These are phyloP conservation scores for Hymenoscyphus linearis DNA, from an alignment of 2,329 filamentous ascomycete genomes.

Conservation along the genomic window DNA sequence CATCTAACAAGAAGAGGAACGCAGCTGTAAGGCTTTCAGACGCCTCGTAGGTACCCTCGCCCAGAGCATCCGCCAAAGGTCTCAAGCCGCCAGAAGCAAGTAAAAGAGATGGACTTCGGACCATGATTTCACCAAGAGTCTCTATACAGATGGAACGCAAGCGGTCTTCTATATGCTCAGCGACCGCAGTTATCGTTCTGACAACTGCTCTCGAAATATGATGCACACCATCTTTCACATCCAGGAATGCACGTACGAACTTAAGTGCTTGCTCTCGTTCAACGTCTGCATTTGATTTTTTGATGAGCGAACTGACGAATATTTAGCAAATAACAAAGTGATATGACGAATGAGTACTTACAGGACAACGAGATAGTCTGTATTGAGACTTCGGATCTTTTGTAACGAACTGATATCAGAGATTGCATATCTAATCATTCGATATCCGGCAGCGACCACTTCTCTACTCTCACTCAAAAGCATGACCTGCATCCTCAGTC, in stretches of 20 bases:
- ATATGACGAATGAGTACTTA: slow-evolving; percentile 30
- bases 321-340: slow-evolving; percentile 16
- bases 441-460: slow-evolving; percentile 89
- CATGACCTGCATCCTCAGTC: slow-evolving; percentile 90
- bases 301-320: slow-evolving; percentile 66
- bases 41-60: slow-evolving; percentile 86
- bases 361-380: slow-evolving; percentile 85
- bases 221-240: slow-evolving; percentile 85
- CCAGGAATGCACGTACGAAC: slow-evolving; percentile 89
- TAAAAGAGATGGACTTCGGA: slow-evolving; percentile 76
- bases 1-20: slow-evolving; percentile 86
- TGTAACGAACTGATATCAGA: slow-evolving; percentile 85
- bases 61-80: slow-evolving; percentile 84
- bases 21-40: slow-evolving; percentile 82
- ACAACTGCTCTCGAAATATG: slow-evolving; percentile 86
- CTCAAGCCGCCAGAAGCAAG: slow-evolving; percentile 79
- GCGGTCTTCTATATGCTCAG: slow-evolving; percentile 66
- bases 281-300: slow-evolving; percentile 94
- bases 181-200: slow-evolving; percentile 83
- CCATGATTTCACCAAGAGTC: slow-evolving; percentile 85
- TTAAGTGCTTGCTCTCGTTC: slow-evolving; percentile 96
- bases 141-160: slow-evolving; percentile 87
- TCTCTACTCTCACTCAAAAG: slow-evolving; percentile 92
- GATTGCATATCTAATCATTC: slow-evolving; percentile 89
- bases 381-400: slow-evolving; percentile 82